Evolutionary conservation across 495 filamentous ascomycete species (phyloP).

Genomic region (Bathelium albidoporum): DNA sequence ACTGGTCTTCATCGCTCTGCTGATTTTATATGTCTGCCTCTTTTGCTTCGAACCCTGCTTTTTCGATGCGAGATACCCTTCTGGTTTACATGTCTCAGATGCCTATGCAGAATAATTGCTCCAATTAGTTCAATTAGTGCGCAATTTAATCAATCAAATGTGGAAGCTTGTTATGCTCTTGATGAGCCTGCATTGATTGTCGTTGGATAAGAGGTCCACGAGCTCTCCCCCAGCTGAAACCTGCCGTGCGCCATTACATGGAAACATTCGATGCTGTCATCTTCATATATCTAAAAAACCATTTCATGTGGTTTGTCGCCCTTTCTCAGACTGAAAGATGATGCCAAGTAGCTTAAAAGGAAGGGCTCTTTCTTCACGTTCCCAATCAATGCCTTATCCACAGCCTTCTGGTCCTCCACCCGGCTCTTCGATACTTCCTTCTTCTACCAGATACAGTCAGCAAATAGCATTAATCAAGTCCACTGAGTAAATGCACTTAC

Average conservation of each 20-base stretch:
- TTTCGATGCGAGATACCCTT: not conserved
- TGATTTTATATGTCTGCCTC: not conserved
- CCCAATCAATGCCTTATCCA: slow-evolving; percentile 86
- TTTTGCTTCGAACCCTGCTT: not conserved
- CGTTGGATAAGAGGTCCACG: not conserved
- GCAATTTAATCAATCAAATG: not conserved
- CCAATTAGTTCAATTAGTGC: not conserved
- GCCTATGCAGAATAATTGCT: not conserved
- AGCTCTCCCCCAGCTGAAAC: not conserved
- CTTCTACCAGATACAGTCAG: slow-evolving; percentile 54
- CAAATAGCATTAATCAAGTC: not conserved
- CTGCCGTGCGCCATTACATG: not conserved
- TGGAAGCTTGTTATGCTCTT: not conserved
- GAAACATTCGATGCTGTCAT: not conserved
- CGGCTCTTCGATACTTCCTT: slow-evolving; percentile 83
- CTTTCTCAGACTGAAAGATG: slow-evolving; percentile 90
- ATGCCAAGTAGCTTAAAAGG: slow-evolving; percentile 79
- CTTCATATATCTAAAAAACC: slow-evolving; percentile 29
- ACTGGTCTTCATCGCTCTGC: not conserved
- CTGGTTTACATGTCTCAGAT: not conserved
- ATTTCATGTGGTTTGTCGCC: slow-evolving; percentile 98
- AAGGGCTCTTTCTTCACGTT: slow-evolving; percentile 92
- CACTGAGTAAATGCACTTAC: slow-evolving; percentile 43
- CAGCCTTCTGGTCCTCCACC: slow-evolving; percentile 90
- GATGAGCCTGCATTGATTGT: not conserved